phyloP scores from a whole-genome alignment of 495 filamentous ascomycete species.

The Cercophora samala region DNA sequence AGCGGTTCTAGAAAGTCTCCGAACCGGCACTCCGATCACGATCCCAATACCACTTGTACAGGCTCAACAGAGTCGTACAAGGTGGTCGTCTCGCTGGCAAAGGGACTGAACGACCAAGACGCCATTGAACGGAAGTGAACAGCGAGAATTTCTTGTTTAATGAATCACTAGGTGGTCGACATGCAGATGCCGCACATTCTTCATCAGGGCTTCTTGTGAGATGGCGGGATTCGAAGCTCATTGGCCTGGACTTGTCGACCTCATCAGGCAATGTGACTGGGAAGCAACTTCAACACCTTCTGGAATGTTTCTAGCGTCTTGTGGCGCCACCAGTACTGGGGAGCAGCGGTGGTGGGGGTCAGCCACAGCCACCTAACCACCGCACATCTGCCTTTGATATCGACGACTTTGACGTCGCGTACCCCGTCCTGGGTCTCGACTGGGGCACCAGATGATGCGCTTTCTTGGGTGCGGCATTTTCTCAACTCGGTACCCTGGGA shows the following conservation, averaged over 20 bases:
- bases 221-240: constrained; percentile 20
- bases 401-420: background rate
- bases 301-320: constrained; percentile 38
- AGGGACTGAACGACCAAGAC: background rate
- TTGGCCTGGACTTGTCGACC: constrained; percentile 28
- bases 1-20: no score
- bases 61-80: no score
- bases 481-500: background rate
- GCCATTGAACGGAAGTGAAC: background rate
- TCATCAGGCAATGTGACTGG: constrained; percentile 21
- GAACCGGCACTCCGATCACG: no score
- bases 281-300: constrained; percentile 33
- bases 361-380: background rate
- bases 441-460: background rate
- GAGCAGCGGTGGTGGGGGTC: background rate
- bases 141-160: background rate
- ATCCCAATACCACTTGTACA: no score
- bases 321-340: constrained; percentile 16
- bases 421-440: background rate
- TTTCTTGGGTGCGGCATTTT: constrained; percentile 11
- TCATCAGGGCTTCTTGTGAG: background rate
- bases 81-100: background rate
- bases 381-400: background rate
- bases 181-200: background rate
- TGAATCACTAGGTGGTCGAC: background rate